A percentile compares a stretch with the other conserved stretches of the same genome.
Evolutionary conservation across 2,329 filamentous ascomycete genomes (phyloP).

Genomic region (Trichoderma polysporum): DNA sequence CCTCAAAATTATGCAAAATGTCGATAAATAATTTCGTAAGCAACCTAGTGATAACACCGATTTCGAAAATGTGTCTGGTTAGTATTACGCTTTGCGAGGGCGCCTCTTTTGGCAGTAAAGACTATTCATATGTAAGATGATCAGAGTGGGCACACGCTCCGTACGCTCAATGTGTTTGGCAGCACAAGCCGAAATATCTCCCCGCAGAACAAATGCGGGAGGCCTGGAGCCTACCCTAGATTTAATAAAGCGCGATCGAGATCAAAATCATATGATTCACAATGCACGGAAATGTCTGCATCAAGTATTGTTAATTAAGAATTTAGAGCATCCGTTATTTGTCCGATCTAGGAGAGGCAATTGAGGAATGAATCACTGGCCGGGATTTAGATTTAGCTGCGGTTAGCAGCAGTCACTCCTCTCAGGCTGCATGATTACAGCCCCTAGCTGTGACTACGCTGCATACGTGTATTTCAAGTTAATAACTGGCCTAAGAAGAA

Average conservation of each 20-base stretch:
- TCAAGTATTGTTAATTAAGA: neutral
- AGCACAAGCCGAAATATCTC: neutral
- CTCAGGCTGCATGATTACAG: neutral
- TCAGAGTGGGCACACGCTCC: neutral
- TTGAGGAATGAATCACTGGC: neutral
- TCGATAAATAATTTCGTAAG: neutral
- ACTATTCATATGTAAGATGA: neutral
- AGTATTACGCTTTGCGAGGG: neutral
- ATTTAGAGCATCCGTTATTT: neutral
- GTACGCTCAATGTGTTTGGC: too few relatives aligned
- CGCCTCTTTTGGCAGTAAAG: neutral
- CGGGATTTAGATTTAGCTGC: neutral
- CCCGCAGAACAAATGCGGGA: neutral
- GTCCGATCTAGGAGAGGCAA: neutral
- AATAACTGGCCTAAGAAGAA: too few relatives aligned
- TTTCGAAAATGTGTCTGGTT: neutral
- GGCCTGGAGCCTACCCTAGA: neutral
- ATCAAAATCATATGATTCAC: too few relatives aligned
- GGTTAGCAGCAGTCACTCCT: neutral
- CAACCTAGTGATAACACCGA: too few relatives aligned
- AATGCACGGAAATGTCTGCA: neutral
- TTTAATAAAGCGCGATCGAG: too few relatives aligned
- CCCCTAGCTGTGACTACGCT: neutral
- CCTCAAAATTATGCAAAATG: neutral
- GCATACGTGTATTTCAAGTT: neutral